Percentiles rank a stretch among this genome's conserved stretches.
phyloP scores from a whole-genome alignment of 2,329 filamentous ascomycete genomes.

The Apiospora arundinis region DNA sequence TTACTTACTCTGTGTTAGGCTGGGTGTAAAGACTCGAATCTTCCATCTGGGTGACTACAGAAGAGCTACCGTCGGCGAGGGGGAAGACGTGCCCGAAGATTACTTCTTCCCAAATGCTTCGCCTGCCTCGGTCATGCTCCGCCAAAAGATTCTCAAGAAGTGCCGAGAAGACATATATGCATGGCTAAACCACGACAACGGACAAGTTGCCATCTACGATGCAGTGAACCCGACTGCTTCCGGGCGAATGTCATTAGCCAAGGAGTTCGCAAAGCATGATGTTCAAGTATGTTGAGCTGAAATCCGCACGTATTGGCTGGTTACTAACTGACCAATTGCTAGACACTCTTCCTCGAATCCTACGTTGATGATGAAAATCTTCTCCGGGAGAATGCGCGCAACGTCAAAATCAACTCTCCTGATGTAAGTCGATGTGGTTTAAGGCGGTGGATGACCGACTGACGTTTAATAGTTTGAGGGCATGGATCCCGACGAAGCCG shows the following conservation, averaged over 20 bases:
- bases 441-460: neutral
- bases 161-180: slow-evolving; percentile 97
- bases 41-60: slow-evolving; percentile 98
- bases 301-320: slow-evolving; percentile 10
- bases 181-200: slow-evolving; percentile 96
- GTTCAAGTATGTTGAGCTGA: slow-evolving; percentile 69
- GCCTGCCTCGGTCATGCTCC: slow-evolving; percentile 86
- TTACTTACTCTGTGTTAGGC: slow-evolving; percentile 54
- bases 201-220: slow-evolving; percentile 97
- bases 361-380: slow-evolving; percentile 93
- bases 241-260: slow-evolving; percentile 83
- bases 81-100: slow-evolving; percentile 87
- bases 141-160: slow-evolving; percentile 97
- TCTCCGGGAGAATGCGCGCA: slow-evolving; percentile 93
- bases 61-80: slow-evolving; percentile 84
- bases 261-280: slow-evolving; percentile 97
- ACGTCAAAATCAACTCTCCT: slow-evolving; percentile 96
- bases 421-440: slow-evolving; percentile 65
- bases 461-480: slow-evolving; percentile 71
- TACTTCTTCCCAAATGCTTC: slow-evolving; percentile 98
- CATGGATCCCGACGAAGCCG: slow-evolving; percentile 91
- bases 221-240: slow-evolving; percentile 91
- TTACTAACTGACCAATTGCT: slow-evolving; percentile 18
- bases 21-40: slow-evolving; percentile 96
- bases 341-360: slow-evolving; percentile 97